These are phyloP conservation scores for Cryptosporidium baileyi DNA, from an alignment of 169 alveolate species.

Conservation along the genomic window DNA sequence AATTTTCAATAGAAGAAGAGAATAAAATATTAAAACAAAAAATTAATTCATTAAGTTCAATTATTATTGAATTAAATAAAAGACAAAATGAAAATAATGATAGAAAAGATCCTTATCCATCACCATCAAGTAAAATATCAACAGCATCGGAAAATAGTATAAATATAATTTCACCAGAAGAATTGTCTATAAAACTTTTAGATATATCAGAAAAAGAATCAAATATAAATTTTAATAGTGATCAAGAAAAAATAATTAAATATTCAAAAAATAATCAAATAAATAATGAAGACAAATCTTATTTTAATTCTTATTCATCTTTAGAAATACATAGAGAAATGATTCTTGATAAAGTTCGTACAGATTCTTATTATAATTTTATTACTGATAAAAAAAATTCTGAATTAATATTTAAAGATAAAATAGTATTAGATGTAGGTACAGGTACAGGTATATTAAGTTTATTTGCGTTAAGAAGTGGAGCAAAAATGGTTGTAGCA, in stretches of 20 bases:
- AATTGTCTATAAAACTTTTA: neutral
- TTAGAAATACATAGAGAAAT: slow-evolving; percentile 91
- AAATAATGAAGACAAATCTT: slow-evolving; percentile 73
- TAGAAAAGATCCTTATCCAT: neutral
- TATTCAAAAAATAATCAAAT: neutral
- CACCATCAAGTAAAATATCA: slow-evolving; percentile 2
- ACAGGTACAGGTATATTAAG: slow-evolving; percentile 86
- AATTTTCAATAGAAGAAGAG: slow-evolving; percentile 33
- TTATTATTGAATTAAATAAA: slow-evolving; percentile 7
- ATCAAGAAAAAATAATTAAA: neutral
- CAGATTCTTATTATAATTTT: slow-evolving; percentile 89
- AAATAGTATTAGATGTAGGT: slow-evolving; percentile 87
- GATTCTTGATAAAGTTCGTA: slow-evolving; percentile 89
- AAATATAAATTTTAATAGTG: neutral
- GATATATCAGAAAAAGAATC: slow-evolving; percentile 1
- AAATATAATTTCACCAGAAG: neutral
- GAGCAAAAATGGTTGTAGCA: slow-evolving; percentile 90
- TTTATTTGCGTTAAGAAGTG: slow-evolving; percentile 87
- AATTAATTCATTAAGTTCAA: neutral
- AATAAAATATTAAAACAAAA: slow-evolving; percentile 32
- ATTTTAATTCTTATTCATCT: slow-evolving; percentile 89
- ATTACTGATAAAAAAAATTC: slow-evolving; percentile 76
- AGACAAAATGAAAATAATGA: neutral
- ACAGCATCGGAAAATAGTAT: slow-evolving; percentile 1
- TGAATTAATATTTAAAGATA: slow-evolving; percentile 81